Percentiles rank a stretch among this genome's conserved stretches.
Evolutionary conservation across 768 basidiomycete species (phyloP).

Genomic region (Boletellus emodensis): DNA sequence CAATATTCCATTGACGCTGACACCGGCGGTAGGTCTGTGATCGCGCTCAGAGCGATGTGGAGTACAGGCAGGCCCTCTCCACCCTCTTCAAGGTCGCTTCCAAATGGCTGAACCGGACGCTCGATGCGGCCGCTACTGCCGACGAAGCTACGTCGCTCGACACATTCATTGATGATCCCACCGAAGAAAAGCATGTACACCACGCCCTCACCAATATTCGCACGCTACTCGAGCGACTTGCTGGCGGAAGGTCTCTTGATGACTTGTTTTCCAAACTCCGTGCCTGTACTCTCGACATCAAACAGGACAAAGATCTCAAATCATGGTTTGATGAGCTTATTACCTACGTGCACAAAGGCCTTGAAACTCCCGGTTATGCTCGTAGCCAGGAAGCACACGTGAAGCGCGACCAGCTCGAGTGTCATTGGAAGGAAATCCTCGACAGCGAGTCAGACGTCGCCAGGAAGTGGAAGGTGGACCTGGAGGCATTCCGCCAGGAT

Average conservation of each 20-base stretch:
- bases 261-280: conserved; percentile 42
- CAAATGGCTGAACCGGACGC: conserved; percentile 51
- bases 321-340: conserved; percentile 56
- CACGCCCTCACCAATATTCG: conserved; percentile 43
- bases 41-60: conserved; percentile 57
- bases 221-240: conserved; percentile 49
- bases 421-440: conserved; percentile 48
- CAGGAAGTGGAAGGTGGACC: conserved; percentile 49
- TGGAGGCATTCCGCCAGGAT: conserved; percentile 45
- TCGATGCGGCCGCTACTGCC: conserved; percentile 46
- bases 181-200: conserved; percentile 57
- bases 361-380: conserved; percentile 51
- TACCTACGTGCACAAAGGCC: conserved; percentile 38
- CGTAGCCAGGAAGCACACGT: conserved; percentile 43
- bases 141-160: conserved; percentile 45
- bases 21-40: conserved; percentile 49
- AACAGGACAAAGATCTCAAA: conserved; percentile 50
- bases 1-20: neutral
- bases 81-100: conserved; percentile 55
- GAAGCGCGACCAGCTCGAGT: conserved; percentile 42
- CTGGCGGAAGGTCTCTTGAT: conserved; percentile 46
- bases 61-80: conserved; percentile 54
- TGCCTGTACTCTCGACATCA: conserved; percentile 44
- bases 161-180: conserved; percentile 57
- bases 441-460: conserved; percentile 41